Conservation (phyloP, 441 rosid genomes). For the Gossypium trilobum region DNA sequence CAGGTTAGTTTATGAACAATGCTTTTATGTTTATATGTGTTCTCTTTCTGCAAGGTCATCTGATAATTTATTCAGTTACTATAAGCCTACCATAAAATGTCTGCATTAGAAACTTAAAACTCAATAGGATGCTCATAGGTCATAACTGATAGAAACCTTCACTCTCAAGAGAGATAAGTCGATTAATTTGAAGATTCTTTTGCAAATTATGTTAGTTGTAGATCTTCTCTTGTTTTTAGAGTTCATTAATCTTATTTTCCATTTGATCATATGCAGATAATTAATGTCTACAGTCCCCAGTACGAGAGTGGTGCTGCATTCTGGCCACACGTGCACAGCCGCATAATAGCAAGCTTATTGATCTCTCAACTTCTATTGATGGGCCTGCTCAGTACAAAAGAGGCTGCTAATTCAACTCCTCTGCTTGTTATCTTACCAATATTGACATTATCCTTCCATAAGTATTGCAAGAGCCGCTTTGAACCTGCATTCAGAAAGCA, state of each 20-base stretch:
- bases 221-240: neutral
- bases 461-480: slow-evolving; percentile 79
- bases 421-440: slow-evolving; percentile 69
- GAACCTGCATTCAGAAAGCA: slow-evolving; percentile 83
- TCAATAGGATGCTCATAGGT: neutral
- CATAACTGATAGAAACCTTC: neutral
- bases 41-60: neutral
- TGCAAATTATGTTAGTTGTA: neutral
- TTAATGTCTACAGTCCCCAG: slow-evolving; percentile 77
- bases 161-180: neutral
- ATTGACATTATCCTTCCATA: slow-evolving; percentile 72
- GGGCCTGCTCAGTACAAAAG: slow-evolving; percentile 84
- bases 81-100: neutral
- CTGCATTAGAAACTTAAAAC: neutral
- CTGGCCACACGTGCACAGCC: slow-evolving; percentile 93
- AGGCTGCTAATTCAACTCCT: slow-evolving; percentile 87
- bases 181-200: neutral
- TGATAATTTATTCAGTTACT: neutral
- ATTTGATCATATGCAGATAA: slow-evolving; percentile 42
- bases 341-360: slow-evolving; percentile 72
- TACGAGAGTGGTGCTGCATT: slow-evolving; percentile 96
- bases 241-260: neutral
- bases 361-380: slow-evolving; percentile 74
- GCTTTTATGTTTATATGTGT: neutral
- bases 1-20: slow-evolving; percentile 46